Base-by-base conservation (phyloP, 352 stramenopile genomes). In the Pythium dissimile region DNA sequence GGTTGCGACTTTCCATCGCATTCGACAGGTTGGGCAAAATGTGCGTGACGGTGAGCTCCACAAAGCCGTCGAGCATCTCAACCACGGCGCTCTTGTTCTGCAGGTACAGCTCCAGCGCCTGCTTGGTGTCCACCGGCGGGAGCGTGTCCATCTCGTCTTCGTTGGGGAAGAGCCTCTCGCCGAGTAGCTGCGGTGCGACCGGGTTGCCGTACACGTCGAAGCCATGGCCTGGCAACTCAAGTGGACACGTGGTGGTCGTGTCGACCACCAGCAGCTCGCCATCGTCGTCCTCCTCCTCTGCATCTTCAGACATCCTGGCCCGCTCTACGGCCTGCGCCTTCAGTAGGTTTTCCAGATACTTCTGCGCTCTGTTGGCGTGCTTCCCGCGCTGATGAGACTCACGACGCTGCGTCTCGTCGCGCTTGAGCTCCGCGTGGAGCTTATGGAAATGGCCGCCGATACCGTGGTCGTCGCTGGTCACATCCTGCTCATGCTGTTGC, bases 51-150 rank as follows among this genome's bases (percentile, higher is more conserved):
- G 74, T 73, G 43, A 92, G 59, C 32, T 89, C 77, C 12, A 71
- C 61, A 41, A 77, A 92, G 0, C 82, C 82, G 35, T 86, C 68
- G 10, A 92, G 64, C 82, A 92, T 92, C 41, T 89, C 82, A 3
- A 71, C 45, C 59, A 88, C 69, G 8, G 77, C 79, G 13, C 56
- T 62, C 15, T 73, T 66, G 62, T 88, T 89, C 35, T 88, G 75
- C 18, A 80, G 56, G 49, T 89, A 92, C 18, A 89, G 66, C 15
- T 61, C 58, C 31, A 76, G 56, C 1, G 72, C 64, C 1, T 72
- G 69, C 47, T 77, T 85, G 0, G 75, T 87, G 50, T 92, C 79
- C 28, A 92, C 55, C 0, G 78, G 80, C 20, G 77, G 69, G 12
- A 89, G 46, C n/a, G 69, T 53, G 44, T 81, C 73, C 34, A 92